Evolutionary conservation across 2,329 filamentous ascomycete genomes (phyloP).

Genomic region (Diaporthe ampelina): DNA sequence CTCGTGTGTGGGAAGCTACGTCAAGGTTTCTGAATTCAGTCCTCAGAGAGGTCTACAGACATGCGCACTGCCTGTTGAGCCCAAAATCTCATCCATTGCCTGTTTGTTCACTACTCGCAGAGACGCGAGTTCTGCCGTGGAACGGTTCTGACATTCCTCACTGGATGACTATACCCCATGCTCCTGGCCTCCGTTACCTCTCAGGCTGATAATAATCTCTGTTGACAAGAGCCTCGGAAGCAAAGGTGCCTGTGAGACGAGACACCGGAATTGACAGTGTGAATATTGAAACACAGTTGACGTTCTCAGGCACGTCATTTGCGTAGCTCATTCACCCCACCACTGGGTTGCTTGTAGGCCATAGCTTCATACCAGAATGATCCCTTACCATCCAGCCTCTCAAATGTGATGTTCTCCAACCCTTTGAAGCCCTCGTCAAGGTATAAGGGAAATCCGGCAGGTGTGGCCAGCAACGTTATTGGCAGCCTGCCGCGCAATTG

Average conservation of each 20-base stretch:
- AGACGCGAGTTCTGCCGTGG: neutral
- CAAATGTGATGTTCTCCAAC: constrained; percentile 31
- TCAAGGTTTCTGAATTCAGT: neutral
- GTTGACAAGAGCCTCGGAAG: neutral
- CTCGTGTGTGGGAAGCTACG: neutral
- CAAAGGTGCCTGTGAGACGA: neutral
- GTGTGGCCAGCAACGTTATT: constrained; percentile 37
- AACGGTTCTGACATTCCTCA: neutral
- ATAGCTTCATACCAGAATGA: constrained; percentile 35
- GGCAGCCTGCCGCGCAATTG: constrained; percentile 8
- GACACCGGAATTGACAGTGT: no score
- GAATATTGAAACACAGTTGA: no score
- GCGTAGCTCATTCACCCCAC: constrained; percentile 1
- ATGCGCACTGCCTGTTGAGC: neutral
- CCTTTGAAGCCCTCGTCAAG: constrained; percentile 26
- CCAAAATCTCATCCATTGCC: neutral
- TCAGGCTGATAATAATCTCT: neutral
- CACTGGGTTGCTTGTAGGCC: constrained; percentile 8
- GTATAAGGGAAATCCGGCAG: constrained; percentile 39
- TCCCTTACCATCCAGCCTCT: constrained; percentile 35
- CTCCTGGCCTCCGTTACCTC: neutral
- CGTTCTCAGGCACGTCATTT: neutral
- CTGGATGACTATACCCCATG: neutral
- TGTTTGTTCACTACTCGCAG: neutral
- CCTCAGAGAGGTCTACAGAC: neutral